These are phyloP conservation scores for Dictyostelium capitatum DNA, from an alignment of 78 protist genomes.

Conservation along the genomic window DNA sequence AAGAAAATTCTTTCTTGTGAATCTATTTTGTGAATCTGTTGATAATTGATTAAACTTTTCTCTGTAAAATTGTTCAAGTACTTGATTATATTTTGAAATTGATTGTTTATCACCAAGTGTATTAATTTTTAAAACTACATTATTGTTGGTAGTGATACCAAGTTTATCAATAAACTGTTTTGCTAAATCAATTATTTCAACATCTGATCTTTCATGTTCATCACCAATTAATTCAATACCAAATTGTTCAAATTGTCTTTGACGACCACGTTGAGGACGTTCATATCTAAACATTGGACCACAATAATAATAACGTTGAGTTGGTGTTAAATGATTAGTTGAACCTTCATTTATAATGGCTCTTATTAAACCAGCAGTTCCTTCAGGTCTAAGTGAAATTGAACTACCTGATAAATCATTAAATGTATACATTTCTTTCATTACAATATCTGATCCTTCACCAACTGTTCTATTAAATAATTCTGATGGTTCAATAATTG, in stretches of 20 bases:
- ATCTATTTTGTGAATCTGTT: constrained; percentile 26
- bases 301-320: constrained; percentile 58
- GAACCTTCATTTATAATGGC: constrained; percentile 33
- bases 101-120: constrained; percentile 45
- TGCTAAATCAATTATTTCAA: constrained; percentile 58
- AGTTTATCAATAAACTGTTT: background rate
- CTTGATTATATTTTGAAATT: background rate
- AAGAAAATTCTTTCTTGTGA: constrained; percentile 42
- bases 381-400: constrained; percentile 81
- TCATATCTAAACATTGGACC: constrained; percentile 90
- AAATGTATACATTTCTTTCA: constrained; percentile 82
- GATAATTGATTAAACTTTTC: background rate
- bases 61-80: background rate
- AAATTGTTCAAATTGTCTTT: constrained; percentile 78
- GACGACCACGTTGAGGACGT: constrained; percentile 84
- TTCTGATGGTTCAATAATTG: constrained; percentile 72
- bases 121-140: constrained; percentile 34
- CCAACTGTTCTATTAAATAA: constrained; percentile 82
- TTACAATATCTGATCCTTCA: constrained; percentile 58
- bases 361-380: constrained; percentile 81
- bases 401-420: constrained; percentile 38
- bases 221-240: constrained; percentile 76
- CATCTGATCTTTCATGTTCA: constrained; percentile 46
- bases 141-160: background rate
- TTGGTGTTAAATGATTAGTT: background rate